Conservation (phyloP, 2,329 filamentous ascomycete species). For the Colletotrichum falcatum region DNA sequence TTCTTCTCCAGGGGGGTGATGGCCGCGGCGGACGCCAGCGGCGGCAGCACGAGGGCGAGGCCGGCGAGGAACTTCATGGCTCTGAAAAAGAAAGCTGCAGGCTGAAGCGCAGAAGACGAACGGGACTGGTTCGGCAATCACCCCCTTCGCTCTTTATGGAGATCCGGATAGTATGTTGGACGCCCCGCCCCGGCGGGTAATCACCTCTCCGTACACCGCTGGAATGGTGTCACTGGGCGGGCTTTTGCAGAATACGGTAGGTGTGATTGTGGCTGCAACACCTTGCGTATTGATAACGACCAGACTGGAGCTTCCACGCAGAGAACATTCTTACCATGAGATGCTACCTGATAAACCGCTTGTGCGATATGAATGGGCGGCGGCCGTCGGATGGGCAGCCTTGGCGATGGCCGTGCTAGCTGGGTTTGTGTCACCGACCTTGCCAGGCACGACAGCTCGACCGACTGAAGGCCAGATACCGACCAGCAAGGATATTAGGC, state of each 20-base stretch:
- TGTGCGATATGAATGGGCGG: no score
- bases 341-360: no score
- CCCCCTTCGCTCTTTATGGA: conserved; percentile 14
- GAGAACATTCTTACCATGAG: background rate
- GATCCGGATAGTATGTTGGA: background rate
- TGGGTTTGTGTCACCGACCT: background rate
- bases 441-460: background rate
- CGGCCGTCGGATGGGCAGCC: no score
- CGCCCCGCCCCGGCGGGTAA: background rate
- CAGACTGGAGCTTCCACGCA: background rate
- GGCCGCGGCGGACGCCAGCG: conserved; percentile 34
- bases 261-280: conserved; percentile 33
- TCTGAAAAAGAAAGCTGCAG: background rate
- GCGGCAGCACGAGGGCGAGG: conserved; percentile 29
- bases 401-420: background rate
- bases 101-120: background rate
- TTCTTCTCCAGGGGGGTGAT: conserved; percentile 32
- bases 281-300: conserved; percentile 18
- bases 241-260: conserved; percentile 37
- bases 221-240: conserved; percentile 13
- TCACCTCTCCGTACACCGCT: background rate
- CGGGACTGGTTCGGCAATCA: background rate
- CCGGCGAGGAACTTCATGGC: conserved; percentile 37
- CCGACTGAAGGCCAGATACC: background rate
- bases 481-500: background rate